Base-by-base conservation (phyloP, 768 basidiomycete genomes). In the Suillus americanus region DNA sequence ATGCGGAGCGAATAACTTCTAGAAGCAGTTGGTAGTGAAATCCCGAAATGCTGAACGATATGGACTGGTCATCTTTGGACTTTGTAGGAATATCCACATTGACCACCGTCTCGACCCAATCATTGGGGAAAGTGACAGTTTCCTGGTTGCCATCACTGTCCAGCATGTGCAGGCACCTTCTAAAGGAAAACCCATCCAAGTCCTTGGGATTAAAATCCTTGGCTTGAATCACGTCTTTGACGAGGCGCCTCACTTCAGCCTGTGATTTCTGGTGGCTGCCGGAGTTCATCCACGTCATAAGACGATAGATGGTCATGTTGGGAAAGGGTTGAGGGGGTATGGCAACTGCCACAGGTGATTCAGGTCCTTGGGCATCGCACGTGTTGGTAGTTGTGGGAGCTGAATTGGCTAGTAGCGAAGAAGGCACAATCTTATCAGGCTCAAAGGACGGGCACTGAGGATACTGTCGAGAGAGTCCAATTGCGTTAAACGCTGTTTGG, bases 1-100 rank as follows among this genome's bases (percentile, higher is more conserved):
- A 68, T 5, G 64, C 68, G 0, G 65, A 40, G 1, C 61, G 18
- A 1, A 74, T 65, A 0, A 72, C 67, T 2, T 55, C 62, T 4
- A 66, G 45, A 2, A 75, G 48, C 1, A 67, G 66, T 12, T 67
- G 46, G 33, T 63, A 71, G 23, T 38, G 62, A 33, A 75, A 59
- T 5, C 68, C 69, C 1, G 65, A 43, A 0, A 74, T 16, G 1
- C n/a, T 18, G n/a, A 67, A 69, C 1, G 13, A 38, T 23, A 7
- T 7, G 2, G 55, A 48, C 3, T 62, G 65, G 3, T 65, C 69
- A 3, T 30, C 48, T 25, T 28, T 14, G 0, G 40, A 50, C 28
- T 63, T 60, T 8, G 9, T 45, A 45, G 45, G 45, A 10, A 45
- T 45, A 3, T 45, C 45, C 8, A 45, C 2, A 20, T 10, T n/a